A percentile compares a stretch with the other conserved stretches of the same genome.
Evolutionary conservation across 768 basidiomycete genomes (phyloP).

Genomic region (Tremella fuciformis): DNA sequence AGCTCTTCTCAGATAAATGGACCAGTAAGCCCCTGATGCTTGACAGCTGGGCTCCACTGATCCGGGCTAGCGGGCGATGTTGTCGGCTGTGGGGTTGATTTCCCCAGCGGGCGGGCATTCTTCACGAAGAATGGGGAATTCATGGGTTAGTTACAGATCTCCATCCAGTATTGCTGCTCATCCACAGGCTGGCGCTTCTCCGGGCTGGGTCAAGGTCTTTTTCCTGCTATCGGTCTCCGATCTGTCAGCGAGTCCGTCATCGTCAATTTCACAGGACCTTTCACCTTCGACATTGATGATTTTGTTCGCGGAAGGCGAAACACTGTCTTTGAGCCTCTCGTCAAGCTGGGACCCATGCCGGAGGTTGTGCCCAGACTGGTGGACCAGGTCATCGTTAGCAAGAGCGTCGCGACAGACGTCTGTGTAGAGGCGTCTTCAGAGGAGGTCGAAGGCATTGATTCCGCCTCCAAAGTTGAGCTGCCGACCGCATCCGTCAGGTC

Average conservation of each 20-base stretch:
- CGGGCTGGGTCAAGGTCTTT: slow-evolving; percentile 56
- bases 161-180: slow-evolving; percentile 11
- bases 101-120: slow-evolving; percentile 69
- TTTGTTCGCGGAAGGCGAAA: slow-evolving; percentile 52
- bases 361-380: slow-evolving; percentile 15
- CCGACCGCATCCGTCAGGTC: not conserved
- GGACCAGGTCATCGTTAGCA: slow-evolving; percentile 13
- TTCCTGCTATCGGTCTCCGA: slow-evolving; percentile 84
- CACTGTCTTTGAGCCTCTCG: slow-evolving; percentile 3
- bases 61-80: slow-evolving; percentile 68
- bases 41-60: not conserved
- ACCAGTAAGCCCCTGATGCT: slow-evolving; percentile 60
- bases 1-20: slow-evolving; percentile 72
- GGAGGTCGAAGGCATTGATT: not conserved
- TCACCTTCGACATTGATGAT: slow-evolving; percentile 85
- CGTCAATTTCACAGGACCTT: slow-evolving; percentile 81
- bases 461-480: not conserved
- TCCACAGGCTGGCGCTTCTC: slow-evolving; percentile 31
- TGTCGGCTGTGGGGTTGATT: slow-evolving; percentile 91
- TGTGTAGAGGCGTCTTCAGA: not conserved
- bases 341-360: not conserved
- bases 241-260: slow-evolving; percentile 72
- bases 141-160: slow-evolving; percentile 25
- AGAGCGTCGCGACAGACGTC: not conserved
- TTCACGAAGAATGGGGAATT: slow-evolving; percentile 80